A percentile compares a stretch with the other conserved stretches of the same genome.
phyloP scores from a whole-genome alignment of 2,329 filamentous ascomycete genomes.

The Sporothrix phasma region DNA sequence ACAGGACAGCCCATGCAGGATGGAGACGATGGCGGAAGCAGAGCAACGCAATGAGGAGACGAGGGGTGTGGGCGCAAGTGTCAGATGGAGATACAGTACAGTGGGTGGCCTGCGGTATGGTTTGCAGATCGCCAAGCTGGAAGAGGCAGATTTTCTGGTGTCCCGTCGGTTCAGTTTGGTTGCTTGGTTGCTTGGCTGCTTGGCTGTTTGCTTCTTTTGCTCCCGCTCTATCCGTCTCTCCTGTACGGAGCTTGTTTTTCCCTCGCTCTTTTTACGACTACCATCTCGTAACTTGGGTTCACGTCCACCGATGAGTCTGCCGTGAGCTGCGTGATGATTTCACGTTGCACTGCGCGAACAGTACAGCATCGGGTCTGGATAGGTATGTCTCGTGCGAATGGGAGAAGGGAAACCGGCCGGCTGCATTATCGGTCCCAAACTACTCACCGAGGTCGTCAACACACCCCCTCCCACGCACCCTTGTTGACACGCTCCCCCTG shows the following conservation, averaged over 20 bases:
- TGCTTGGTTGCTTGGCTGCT: background rate
- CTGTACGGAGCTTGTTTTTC: too few relatives aligned
- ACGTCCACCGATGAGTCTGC: too few relatives aligned
- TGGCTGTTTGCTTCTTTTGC: background rate
- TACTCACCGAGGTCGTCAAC: conserved; percentile 15
- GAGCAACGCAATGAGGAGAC: background rate
- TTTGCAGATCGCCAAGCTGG: background rate
- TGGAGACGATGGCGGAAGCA: background rate
- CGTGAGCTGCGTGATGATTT: background rate
- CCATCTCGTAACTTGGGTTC: too few relatives aligned
- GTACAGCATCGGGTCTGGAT: background rate
- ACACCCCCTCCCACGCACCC: background rate
- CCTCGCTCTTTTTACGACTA: too few relatives aligned
- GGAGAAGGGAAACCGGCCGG: too few relatives aligned
- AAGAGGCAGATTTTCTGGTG: too few relatives aligned
- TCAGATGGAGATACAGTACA: too few relatives aligned
- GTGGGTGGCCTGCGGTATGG: background rate
- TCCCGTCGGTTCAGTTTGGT: background rate
- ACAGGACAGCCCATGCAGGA: background rate
- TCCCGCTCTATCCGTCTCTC: too few relatives aligned
- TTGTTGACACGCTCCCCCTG: background rate
- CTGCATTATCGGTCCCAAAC: conserved; percentile 10
- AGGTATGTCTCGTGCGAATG: too few relatives aligned
- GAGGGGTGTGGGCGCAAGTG: background rate
- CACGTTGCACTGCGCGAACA: background rate